phyloP scores from a whole-genome alignment of 23 red algal genomes.

The Gracilaria caudata region DNA sequence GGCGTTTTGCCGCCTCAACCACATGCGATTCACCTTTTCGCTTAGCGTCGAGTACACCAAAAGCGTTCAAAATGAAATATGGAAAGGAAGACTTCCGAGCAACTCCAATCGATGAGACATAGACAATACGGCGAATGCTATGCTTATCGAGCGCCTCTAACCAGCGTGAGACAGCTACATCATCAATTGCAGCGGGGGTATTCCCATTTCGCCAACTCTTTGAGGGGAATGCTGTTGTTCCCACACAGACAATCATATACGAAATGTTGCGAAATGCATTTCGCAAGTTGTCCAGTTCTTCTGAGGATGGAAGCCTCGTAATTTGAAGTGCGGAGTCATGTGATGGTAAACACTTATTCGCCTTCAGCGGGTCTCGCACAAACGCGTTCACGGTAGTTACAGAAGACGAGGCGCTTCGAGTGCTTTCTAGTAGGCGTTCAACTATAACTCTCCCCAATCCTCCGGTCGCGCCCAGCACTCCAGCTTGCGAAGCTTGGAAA shows the following conservation, averaged over 20 bases:
- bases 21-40: conserved; percentile 53
- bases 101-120: conserved; percentile 50
- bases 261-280: conserved; percentile 29
- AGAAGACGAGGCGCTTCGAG: not conserved
- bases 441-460: conserved; percentile 51
- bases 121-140: conserved; percentile 55
- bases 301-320: conserved; percentile 16
- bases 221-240: conserved; percentile 79
- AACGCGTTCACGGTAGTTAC: conserved; percentile 27
- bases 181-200: conserved; percentile 56
- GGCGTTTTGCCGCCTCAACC: conserved; percentile 17
- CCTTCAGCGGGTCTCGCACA: conserved; percentile 22
- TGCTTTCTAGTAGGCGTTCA: conserved; percentile 25
- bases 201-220: conserved; percentile 65
- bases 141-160: conserved; percentile 24
- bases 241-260: conserved; percentile 55
- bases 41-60: conserved; percentile 81
- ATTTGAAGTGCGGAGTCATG: not conserved
- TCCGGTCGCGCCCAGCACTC: conserved; percentile 59
- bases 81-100: conserved; percentile 41
- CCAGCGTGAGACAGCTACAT: conserved; percentile 19
- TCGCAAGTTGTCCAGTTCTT: not conserved
- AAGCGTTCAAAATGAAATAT: conserved; percentile 70
- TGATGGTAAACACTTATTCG: conserved; percentile 13
- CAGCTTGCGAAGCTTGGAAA: not conserved